A percentile compares a stretch with the other conserved stretches of the same genome.
These are phyloP conservation scores for Lablab purpureus DNA, from an alignment of 306 rosid species.

Conservation along the genomic window DNA sequence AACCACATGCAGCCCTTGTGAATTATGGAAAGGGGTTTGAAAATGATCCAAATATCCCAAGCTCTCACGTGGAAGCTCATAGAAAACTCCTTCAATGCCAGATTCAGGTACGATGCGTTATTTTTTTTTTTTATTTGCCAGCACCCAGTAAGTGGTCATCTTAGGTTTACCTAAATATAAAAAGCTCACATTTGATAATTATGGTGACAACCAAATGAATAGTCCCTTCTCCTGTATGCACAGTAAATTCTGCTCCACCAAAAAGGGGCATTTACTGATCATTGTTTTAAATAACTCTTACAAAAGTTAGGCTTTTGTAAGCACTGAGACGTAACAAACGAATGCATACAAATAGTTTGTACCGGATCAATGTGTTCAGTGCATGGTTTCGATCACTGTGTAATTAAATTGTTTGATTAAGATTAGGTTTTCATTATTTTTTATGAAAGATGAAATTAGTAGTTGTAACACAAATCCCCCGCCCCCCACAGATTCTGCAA, in stretches of 20 bases:
- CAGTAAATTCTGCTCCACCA: conserved; percentile 3
- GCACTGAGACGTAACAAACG: neutral
- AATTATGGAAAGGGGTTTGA: conserved; percentile 57
- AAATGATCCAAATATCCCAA: conserved; percentile 52
- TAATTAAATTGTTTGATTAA: conserved; percentile 29
- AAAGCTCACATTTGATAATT: conserved; percentile 16
- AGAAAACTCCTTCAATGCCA: conserved; percentile 62
- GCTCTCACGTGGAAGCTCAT: conserved; percentile 68
- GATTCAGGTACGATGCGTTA: conserved; percentile 66
- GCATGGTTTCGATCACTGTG: conserved; percentile 21
- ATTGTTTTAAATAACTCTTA: neutral
- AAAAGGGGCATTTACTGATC: neutral
- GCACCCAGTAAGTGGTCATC: conserved; percentile 20
- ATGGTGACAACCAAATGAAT: conserved; percentile 16
- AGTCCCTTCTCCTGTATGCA: conserved; percentile 18
- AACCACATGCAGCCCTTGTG: conserved; percentile 42
- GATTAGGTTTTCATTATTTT: conserved; percentile 24
- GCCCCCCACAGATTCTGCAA: conserved; percentile 60
- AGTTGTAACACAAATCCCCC: neutral
- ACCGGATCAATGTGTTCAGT: neutral
- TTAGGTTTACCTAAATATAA: conserved; percentile 23
- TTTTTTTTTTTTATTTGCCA: conserved; percentile 15
- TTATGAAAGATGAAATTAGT: neutral
- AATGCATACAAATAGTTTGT: neutral
- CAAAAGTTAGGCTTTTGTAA: conserved; percentile 24